Base-by-base conservation (phyloP, 176 grass and related monocot species). In the Cymbopogon citratus region DNA sequence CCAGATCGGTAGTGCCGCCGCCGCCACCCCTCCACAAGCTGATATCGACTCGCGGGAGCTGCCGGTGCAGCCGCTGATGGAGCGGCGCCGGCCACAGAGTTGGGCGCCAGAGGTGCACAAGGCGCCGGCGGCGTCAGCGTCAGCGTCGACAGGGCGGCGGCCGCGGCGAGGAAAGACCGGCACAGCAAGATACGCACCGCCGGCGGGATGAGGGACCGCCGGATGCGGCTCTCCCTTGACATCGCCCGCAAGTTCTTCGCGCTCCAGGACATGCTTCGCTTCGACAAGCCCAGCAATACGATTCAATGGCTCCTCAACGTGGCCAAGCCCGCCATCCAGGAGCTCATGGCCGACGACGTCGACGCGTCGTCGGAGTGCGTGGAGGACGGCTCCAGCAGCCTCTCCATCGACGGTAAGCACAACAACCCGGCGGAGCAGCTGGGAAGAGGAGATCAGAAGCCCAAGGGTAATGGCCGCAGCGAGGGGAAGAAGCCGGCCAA, bases 241-340 rank as follows among this genome's bases (percentile, higher is more conserved):
- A 87, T 98, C 61, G 95, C 95, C 16, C 88, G 88, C 60, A 91
- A 87, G 75, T 98, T 98, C 83, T 98, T 98, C 66, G 88, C 85
- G 60, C 86, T 98, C 9, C 95, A 98, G 87, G 95, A 98, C 82
- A 82, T 86, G 90, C 91, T 98, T 60, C 88, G 95, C 35, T 98
- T 91, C 77, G 95, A 98, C 81, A 98, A 94, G 81, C 90, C 95
- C 24, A 98, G 95, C 92, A 98, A 98, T 84, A 98, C 95, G 38
- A 88, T 98, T 66, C 88, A 94, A 79, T 98, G 95, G 95, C 90
- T 98, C 69, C 92, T 98, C 67, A 79, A 87, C 81, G 82, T 78
- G 85, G 91, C 95, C 38, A 93, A 94, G 66, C 43, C 88, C 18
- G 92, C 95, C 73, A 98, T 98, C 72, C 75, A 74, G 67, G 88